Evolutionary conservation across 1,139 yeast genomes (phyloP).

Genomic region (Kodamaea arcana): DNA sequence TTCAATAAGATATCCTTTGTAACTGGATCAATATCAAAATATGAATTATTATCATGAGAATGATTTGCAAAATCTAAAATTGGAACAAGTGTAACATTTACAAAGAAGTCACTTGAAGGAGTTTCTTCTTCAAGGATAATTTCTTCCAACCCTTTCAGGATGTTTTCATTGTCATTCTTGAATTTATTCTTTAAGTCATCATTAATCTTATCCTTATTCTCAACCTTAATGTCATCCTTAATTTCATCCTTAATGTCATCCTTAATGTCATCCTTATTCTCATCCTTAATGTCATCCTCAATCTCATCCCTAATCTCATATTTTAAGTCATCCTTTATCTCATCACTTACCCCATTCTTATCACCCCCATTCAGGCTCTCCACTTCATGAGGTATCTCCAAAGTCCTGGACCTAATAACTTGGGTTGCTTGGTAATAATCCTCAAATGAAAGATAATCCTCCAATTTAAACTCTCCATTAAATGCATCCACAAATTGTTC

Average conservation of each 20-base stretch:
- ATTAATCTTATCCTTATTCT: background rate
- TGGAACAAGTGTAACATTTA: constrained; percentile 60
- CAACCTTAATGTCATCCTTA: background rate
- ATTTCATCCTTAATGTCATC: background rate
- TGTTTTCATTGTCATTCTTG: background rate
- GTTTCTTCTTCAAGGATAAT: constrained; percentile 6
- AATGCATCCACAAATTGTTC: constrained; percentile 18
- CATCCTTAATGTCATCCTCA: constrained; percentile 1
- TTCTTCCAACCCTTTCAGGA: background rate
- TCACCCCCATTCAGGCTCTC: constrained; percentile 3
- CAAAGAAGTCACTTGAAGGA: constrained; percentile 33
- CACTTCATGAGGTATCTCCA: constrained; percentile 55
- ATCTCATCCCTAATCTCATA: background rate
- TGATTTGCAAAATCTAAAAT: constrained; percentile 68
- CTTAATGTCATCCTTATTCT: background rate
- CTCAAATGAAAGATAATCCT: constrained; percentile 17
- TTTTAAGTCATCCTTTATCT: background rate
- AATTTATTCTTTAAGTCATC: no score
- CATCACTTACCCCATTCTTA: background rate
- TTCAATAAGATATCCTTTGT: constrained; percentile 45
- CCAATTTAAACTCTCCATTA: constrained; percentile 10
- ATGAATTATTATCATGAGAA: constrained; percentile 42
- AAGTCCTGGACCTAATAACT: constrained; percentile 53
- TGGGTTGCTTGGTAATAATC: constrained; percentile 40
- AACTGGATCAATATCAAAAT: constrained; percentile 55